These are phyloP conservation scores for Phytophthora constricta DNA, from an alignment of 352 stramenopile species.

Conservation along the genomic window DNA sequence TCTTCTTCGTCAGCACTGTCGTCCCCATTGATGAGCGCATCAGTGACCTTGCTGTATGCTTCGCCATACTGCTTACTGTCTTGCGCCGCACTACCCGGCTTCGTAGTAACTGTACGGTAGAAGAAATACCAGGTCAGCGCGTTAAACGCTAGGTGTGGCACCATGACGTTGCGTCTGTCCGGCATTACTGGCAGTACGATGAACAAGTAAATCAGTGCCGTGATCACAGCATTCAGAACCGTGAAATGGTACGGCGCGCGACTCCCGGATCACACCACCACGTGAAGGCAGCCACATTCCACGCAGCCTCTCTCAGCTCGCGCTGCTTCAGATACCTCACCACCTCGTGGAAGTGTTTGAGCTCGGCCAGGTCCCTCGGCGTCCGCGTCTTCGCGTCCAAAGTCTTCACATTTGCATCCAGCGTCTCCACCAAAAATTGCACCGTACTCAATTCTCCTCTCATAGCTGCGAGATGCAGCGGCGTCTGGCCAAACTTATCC, in stretches of 20 bases:
- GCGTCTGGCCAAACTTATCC: conserved; percentile 82
- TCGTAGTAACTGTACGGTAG: conserved; percentile 63
- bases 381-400: conserved; percentile 65
- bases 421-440: conserved; percentile 81
- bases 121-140: conserved; percentile 71
- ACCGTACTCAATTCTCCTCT: conserved; percentile 72
- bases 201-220: conserved; percentile 50
- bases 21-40: conserved; percentile 42
- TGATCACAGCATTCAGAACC: conserved; percentile 55
- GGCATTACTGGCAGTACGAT: conserved; percentile 65
- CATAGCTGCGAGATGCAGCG: conserved; percentile 84
- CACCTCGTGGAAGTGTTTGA: conserved; percentile 65
- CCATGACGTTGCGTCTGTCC: conserved; percentile 60
- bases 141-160: conserved; percentile 71
- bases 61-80: conserved; percentile 40
- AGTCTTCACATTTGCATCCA: conserved; percentile 64
- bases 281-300: conserved; percentile 67
- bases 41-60: conserved; percentile 70
- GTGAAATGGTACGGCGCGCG: conserved; percentile 76
- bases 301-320: conserved; percentile 37
- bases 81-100: conserved; percentile 52
- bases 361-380: conserved; percentile 61
- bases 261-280: conserved; percentile 66
- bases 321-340: conserved; percentile 56
- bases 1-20: conserved; percentile 28